A percentile compares a stretch with the other conserved stretches of the same genome.
These are phyloP conservation scores for Pseudogymnoascus sp. DNA, from an alignment of 2,329 filamentous ascomycete species.

Conservation along the genomic window DNA sequence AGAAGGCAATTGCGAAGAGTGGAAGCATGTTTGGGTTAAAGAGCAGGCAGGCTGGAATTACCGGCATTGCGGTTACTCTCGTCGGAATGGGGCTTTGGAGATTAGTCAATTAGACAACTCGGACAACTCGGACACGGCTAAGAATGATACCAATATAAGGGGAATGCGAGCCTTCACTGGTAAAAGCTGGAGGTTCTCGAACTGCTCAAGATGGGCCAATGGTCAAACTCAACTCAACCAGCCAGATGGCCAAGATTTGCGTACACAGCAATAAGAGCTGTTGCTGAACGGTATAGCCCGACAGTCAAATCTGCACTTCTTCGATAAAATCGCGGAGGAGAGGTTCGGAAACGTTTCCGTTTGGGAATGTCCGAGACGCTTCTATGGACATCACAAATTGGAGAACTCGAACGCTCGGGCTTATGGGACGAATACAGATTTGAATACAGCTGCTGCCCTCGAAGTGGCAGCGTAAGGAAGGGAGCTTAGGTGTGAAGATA, in stretches of 20 bases:
- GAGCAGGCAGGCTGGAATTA: conserved; percentile 59
- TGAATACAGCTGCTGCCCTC: background rate
- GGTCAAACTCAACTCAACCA: background rate
- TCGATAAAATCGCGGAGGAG: background rate
- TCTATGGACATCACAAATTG: background rate
- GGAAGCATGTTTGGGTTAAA: conserved; percentile 65
- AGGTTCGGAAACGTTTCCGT: background rate
- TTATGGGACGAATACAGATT: background rate
- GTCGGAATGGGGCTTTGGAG: conserved; percentile 62
- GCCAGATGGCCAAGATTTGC: background rate
- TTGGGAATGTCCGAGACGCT: background rate
- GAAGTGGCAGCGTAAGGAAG: background rate
- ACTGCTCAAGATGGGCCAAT: background rate
- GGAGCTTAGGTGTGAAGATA: background rate
- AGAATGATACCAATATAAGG: background rate
- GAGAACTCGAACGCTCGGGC: background rate
- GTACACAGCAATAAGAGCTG: background rate
- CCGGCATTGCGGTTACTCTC: conserved; percentile 57
- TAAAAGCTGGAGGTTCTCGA: background rate
- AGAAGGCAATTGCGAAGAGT: conserved; percentile 57
- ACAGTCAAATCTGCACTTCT: background rate
- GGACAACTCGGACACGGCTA: background rate
- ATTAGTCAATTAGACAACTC: conserved; percentile 16
- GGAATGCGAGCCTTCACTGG: background rate
- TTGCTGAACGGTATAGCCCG: background rate